phyloP scores from a whole-genome alignment of 2,329 filamentous ascomycete genomes.

The Pseudohalonectria lignicola region DNA sequence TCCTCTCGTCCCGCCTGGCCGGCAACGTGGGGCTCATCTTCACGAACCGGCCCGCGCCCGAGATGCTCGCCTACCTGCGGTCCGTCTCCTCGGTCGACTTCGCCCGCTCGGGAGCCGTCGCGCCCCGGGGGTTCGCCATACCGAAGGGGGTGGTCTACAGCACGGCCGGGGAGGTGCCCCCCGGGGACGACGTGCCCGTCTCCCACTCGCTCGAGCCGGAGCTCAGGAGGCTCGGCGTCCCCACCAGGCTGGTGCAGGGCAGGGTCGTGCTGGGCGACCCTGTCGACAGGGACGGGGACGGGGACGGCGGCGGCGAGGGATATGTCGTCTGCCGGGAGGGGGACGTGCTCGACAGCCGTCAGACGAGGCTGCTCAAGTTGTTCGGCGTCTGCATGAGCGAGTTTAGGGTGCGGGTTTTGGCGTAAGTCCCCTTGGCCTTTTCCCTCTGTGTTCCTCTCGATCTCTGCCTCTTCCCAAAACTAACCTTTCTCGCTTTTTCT shows the following conservation, averaged over 20 bases:
- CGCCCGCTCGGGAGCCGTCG: conserved; percentile 72
- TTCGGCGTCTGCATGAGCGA: conserved; percentile 86
- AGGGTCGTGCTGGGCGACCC: conserved; percentile 69
- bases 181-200: conserved; percentile 74
- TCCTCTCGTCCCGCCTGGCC: conserved; percentile 56
- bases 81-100: conserved; percentile 71
- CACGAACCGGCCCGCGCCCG: conserved; percentile 62
- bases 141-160: conserved; percentile 76
- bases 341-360: conserved; percentile 74
- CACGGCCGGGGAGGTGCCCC: conserved; percentile 66
- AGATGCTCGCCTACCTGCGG: conserved; percentile 61
- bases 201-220: conserved; percentile 86
- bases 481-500: neutral
- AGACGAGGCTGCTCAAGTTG: conserved; percentile 88
- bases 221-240: conserved; percentile 79
- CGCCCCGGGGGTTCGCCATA: conserved; percentile 66
- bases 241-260: conserved; percentile 79
- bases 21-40: conserved; percentile 87
- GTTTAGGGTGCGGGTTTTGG: conserved; percentile 73
- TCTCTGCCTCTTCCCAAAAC: neutral
- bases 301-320: conserved; percentile 38
- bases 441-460: neutral
- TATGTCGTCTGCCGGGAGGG: conserved; percentile 80
- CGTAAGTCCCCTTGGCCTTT: conserved; percentile 35
- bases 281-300: too few relatives aligned